These are phyloP conservation scores for Pittosporum tobira DNA, from an alignment of 129 eudicot genomes.

Conservation along the genomic window DNA sequence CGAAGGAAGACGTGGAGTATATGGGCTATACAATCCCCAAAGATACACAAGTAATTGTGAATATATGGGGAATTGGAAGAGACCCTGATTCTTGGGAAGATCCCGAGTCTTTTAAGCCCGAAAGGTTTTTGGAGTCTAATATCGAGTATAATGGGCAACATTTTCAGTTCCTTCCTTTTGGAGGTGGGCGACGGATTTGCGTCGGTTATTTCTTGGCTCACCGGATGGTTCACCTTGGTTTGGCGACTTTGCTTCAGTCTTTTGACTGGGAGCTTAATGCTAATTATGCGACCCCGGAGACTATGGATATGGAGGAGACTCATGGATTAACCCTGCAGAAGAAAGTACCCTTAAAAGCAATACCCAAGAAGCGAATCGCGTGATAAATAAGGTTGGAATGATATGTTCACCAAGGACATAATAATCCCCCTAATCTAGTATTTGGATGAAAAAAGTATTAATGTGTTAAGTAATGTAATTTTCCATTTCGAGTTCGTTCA, in stretches of 20 bases:
- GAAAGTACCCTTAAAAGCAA: not conserved
- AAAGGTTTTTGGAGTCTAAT: slow-evolving; percentile 30
- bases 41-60: slow-evolving; percentile 29
- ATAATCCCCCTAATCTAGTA: too few relatives aligned
- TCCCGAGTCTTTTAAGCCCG: slow-evolving; percentile 26
- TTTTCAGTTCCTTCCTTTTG: slow-evolving; percentile 30
- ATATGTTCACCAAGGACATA: too few relatives aligned
- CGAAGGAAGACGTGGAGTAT: slow-evolving; percentile 19
- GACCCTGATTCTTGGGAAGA: slow-evolving; percentile 38
- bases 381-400: too few relatives aligned
- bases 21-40: slow-evolving; percentile 35
- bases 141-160: slow-evolving; percentile 37
- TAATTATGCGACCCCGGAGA: not conserved
- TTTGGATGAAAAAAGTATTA: too few relatives aligned
- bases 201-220: slow-evolving; percentile 20
- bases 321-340: too few relatives aligned
- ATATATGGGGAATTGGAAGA: slow-evolving; percentile 41
- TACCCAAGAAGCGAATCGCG: not conserved
- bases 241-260: not conserved
- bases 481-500: too few relatives aligned
- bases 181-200: slow-evolving; percentile 36
- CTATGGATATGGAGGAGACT: not conserved
- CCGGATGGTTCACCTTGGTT: not conserved
- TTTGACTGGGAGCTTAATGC: not conserved
- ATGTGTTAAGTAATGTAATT: too few relatives aligned